Base-by-base conservation (phyloP, 140 eudicot species). In the Ambrosia hybrid region DNA sequence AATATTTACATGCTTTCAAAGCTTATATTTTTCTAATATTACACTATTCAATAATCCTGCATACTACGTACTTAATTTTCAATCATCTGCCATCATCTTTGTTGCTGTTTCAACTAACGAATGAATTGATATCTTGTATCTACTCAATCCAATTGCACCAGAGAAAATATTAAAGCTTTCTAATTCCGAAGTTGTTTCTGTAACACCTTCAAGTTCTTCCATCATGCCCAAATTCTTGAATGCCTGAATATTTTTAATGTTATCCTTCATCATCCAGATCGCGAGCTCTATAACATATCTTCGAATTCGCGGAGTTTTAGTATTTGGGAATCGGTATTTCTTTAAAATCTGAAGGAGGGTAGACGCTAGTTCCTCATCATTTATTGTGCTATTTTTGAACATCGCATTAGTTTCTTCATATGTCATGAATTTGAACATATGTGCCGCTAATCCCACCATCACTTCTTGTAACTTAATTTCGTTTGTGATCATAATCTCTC, bases 141-240 rank as follows among this genome's bases (percentile, higher is more conserved):
- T 72, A 70, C 88, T 87, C 65, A 92, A 17, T 26, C 98, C 98
- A 65, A 92, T 90, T 15, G 95, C 85, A 37, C 96, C 96, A 2
- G 96, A 92, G 87, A 92, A 92, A n/a, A 89, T 83, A 49, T 85
- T 92, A 64, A 89, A 92, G 79, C 87, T 92, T 82, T 92, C 98
- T 1, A 92, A 60, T 79, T 92, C 98, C 1, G 87, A 85, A 52
- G 92, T 89, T 3, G 98, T 89, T 65, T 92, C 98, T 62, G 72
- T 74, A 14, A 92, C 86, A 39, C 78, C 72, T 79, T 89, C 90
- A 12, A 92, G 83, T 72, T 89, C 87, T 67, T 57, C 65, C 73
- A 73, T 74, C 86, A 87, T 57, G 62, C 95, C 95, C 67, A 92
- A 53, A 66, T 79, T 75, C 82, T 73, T 81, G 79, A 92, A 89